Base-by-base conservation (phyloP, 2,329 filamentous ascomycete genomes). In the Xylariaceae sp. region DNA sequence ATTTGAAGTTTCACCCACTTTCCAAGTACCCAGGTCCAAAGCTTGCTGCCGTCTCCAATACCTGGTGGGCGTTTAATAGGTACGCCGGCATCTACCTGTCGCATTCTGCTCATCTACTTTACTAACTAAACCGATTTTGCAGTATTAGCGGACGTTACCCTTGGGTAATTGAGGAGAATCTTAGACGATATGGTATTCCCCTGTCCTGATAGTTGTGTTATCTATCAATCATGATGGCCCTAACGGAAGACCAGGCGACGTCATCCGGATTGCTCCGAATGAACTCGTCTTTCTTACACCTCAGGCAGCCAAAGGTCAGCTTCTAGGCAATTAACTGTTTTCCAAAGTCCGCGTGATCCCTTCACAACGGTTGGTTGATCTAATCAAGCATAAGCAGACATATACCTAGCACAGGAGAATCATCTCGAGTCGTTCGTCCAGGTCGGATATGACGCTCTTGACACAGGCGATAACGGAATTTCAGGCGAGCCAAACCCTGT, bases 381-480 rank as follows among this genome's bases (percentile, higher is more conserved):
- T 41, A 27, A 46, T 21, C 21, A 20, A 36, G 23, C 30, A 43
- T 30, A 36, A 23, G 44, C 39, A 53, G 43, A 53, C 50, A 53
- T 53, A 48, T 53, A 53, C 26, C 15, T 53, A 16, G 39, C 50
- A 27, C 50, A 53, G 10, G 50, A 48, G 27, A 60, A 57, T 3
- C 32, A 47, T 15, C 44, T 48, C 2, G 59, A 62, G 27, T 33
- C 16, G 5, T 60, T 60, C 18, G 36, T 50, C n/a, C 55, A 62
- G 39, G 44, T 51, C 1, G 44, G 55, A 8, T 49, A 57, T 16
- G 51, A 53, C 44, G 37, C 52, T 13, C 41, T 53, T 21, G 59
- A 58, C 10, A 40, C 45, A 24, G 55, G 45, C 7, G 57, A 60
- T 4, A 50, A 40, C 23, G 59, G 59, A 20, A 47, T 62, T n/a